Conservation (phyloP, 768 basidiomycete genomes). For the Termitomyces sp. region DNA sequence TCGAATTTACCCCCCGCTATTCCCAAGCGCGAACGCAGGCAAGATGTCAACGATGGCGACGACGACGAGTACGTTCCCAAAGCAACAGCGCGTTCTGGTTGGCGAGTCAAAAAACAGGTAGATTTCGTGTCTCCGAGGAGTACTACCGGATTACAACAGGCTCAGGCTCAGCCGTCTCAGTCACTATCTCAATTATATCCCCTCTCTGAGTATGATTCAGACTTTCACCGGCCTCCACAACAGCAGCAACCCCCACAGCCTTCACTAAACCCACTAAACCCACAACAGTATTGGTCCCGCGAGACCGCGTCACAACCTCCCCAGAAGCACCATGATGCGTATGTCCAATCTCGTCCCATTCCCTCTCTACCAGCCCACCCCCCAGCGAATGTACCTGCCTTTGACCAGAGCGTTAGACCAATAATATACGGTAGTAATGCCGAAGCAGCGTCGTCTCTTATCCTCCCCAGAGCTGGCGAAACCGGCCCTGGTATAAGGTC, state of each 20-base stretch:
- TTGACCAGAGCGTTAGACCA: not conserved
- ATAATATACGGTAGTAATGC: not conserved
- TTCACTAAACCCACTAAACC: not conserved
- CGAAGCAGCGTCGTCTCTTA: conserved; percentile 3
- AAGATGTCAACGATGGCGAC: conserved; percentile 36
- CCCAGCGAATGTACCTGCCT: not conserved
- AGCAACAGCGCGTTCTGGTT: not conserved
- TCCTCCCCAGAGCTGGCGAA: not conserved
- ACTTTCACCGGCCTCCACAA: not conserved
- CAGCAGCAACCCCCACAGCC: not conserved
- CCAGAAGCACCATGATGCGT: not conserved
- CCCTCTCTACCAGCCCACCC: not conserved
- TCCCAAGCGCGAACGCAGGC: conserved; percentile 60
- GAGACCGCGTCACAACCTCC: not conserved
- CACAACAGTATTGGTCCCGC: conserved; percentile 3
- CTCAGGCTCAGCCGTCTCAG: not conserved
- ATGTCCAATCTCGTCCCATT: not conserved
- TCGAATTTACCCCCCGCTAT: conserved; percentile 20
- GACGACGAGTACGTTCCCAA: not conserved
- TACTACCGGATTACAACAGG: not conserved
- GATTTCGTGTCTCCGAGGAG: not conserved
- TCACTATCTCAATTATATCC: not conserved
- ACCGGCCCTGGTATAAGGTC: not conserved
- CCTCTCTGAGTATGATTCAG: not conserved
- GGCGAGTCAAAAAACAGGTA: not conserved